Conservation (phyloP, 2,329 filamentous ascomycete species). For the Ceratocystis lukuohia region DNA sequence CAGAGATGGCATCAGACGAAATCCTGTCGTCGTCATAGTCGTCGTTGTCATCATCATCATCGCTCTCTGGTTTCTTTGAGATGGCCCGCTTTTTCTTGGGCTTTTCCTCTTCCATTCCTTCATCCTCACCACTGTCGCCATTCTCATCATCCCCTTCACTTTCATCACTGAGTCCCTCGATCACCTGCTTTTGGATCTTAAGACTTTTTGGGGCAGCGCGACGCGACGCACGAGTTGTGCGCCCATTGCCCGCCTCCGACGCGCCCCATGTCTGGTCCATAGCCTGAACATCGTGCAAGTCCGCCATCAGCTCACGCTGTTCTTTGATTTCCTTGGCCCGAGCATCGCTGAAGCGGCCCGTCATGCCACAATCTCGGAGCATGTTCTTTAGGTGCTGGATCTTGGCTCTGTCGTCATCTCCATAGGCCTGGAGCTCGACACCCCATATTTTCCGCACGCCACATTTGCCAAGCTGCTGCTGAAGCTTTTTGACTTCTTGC, state of each 20-base stretch:
- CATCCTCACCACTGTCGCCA: slow-evolving; percentile 25
- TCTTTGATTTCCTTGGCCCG: slow-evolving; percentile 82
- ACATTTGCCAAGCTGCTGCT: slow-evolving; percentile 77
- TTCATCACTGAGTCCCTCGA: slow-evolving; percentile 24
- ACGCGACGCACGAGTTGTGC: slow-evolving; percentile 31
- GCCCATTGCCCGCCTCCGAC: slow-evolving; percentile 25
- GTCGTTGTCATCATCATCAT: slow-evolving; percentile 28
- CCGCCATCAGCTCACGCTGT: slow-evolving; percentile 65
- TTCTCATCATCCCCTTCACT: slow-evolving; percentile 23
- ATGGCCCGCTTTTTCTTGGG: slow-evolving; percentile 24
- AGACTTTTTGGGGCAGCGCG: slow-evolving; percentile 20
- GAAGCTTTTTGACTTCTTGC: slow-evolving; percentile 74
- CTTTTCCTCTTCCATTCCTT: slow-evolving; percentile 22
- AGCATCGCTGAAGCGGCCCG: slow-evolving; percentile 71
- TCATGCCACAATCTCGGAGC: slow-evolving; percentile 75
- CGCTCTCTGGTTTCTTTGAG: not conserved
- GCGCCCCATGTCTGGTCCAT: slow-evolving; percentile 68
- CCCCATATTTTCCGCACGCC: slow-evolving; percentile 87
- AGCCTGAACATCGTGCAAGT: slow-evolving; percentile 72
- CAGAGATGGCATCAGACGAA: not conserved
- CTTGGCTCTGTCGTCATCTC: slow-evolving; percentile 60
- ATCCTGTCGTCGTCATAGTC: not conserved
- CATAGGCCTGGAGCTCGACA: slow-evolving; percentile 64
- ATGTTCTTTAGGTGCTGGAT: slow-evolving; percentile 67
- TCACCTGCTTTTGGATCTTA: slow-evolving; percentile 25